Percentiles rank a stretch among this genome's conserved stretches.
These are phyloP conservation scores for Globomyces pollinis-pini DNA, from an alignment of 192 early-diverging fungal genomes.

Conservation along the genomic window DNA sequence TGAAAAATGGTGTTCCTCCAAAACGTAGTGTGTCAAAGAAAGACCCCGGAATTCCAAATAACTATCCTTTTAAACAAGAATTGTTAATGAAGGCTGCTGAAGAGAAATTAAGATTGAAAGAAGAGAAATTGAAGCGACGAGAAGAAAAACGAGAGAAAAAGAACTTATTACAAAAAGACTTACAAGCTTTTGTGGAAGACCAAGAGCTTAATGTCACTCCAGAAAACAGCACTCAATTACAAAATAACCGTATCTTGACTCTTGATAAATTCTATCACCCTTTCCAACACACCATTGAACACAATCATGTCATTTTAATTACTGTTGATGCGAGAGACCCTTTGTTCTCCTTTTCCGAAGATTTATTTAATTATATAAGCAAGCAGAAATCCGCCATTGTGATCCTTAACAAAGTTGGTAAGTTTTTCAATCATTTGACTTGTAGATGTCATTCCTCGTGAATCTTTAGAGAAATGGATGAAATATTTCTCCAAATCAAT, in stretches of 20 bases:
- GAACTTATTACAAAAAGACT: background rate
- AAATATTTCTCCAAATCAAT: background rate
- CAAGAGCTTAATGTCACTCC: too few species aligned
- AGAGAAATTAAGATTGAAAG: background rate
- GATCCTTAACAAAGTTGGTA: background rate
- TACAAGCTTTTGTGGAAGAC: background rate
- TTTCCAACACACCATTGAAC: background rate
- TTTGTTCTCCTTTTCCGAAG: background rate
- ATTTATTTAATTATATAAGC: background rate
- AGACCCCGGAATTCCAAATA: constrained; percentile 11
- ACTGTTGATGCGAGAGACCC: constrained; percentile 3
- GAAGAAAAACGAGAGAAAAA: background rate
- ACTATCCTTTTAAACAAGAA: constrained; percentile 11
- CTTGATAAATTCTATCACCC: background rate
- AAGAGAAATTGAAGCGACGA: background rate
- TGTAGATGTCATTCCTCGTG: background rate
- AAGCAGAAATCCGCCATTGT: background rate
- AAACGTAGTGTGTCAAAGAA: constrained; percentile 3
- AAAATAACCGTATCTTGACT: background rate
- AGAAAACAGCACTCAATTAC: background rate
- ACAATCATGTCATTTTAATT: background rate
- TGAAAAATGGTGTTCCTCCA: constrained; percentile 6
- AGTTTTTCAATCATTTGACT: background rate
- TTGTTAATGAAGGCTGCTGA: background rate
- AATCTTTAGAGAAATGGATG: background rate